These are phyloP conservation scores for Cutaneotrichosporon dermatis DNA, from an alignment of 1,284 basidiomycete species.

Conservation along the genomic window DNA sequence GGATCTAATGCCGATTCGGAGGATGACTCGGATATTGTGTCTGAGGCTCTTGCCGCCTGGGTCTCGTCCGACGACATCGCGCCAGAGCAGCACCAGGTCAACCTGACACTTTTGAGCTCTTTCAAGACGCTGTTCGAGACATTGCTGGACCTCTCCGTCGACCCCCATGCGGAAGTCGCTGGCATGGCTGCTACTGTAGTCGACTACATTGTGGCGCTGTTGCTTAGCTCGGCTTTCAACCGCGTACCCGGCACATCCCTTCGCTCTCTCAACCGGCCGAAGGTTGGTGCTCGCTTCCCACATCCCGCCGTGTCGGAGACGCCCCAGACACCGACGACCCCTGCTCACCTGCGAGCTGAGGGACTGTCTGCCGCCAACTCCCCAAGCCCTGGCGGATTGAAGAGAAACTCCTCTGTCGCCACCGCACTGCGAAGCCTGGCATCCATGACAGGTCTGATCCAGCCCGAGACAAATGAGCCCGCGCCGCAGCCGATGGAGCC, in stretches of 20 bases:
- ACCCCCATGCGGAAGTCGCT: constrained; percentile 89
- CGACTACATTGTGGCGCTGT: constrained; percentile 84
- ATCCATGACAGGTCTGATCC: constrained; percentile 46
- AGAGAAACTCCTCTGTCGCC: constrained; percentile 77
- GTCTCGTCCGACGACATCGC: constrained; percentile 51
- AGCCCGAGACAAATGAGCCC: constrained; percentile 25
- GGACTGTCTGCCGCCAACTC: constrained; percentile 5
- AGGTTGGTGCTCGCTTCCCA: constrained; percentile 13
- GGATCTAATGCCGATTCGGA: constrained; percentile 53
- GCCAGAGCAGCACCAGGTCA: constrained; percentile 70
- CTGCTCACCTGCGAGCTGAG: neutral
- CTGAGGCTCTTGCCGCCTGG: constrained; percentile 72
- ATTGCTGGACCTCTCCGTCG: constrained; percentile 84
- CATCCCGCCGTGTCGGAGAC: neutral
- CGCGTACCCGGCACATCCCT: constrained; percentile 64
- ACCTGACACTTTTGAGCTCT: constrained; percentile 75
- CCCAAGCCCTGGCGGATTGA: constrained; percentile 53
- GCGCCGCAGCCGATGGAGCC: constrained; percentile 4
- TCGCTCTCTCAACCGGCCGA: constrained; percentile 43
- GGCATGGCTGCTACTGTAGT: constrained; percentile 84
- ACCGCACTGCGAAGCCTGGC: constrained; percentile 74
- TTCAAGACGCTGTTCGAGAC: constrained; percentile 91
- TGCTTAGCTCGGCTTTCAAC: constrained; percentile 82
- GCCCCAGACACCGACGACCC: constrained; percentile 1
- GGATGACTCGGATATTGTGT: constrained; percentile 51